A percentile compares a stretch with the other conserved stretches of the same genome.
phyloP scores from a whole-genome alignment of 1,139 yeast genomes.

The Pichia terricola region DNA sequence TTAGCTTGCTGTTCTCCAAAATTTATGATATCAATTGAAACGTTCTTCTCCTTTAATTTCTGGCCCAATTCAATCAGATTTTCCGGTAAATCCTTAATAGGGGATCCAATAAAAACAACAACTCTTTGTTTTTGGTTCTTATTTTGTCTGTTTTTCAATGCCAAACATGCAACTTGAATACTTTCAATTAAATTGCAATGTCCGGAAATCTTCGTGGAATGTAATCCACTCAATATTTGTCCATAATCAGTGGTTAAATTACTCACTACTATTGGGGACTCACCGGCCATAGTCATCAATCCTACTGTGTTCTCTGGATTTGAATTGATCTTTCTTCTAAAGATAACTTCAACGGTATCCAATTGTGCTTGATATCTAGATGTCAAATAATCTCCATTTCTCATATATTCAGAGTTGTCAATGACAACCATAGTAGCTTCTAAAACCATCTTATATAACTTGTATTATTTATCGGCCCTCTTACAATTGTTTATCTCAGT shows the following conservation, averaged over 20 bases:
- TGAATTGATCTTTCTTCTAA: slow-evolving; percentile 74
- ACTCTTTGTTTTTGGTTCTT: slow-evolving; percentile 88
- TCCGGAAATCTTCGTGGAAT: slow-evolving; percentile 72
- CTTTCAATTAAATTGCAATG: slow-evolving; percentile 65
- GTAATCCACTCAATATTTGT: slow-evolving; percentile 77
- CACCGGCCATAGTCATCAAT: slow-evolving; percentile 78
- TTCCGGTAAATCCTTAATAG: slow-evolving; percentile 60
- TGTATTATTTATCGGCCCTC: not conserved
- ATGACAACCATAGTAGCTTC: slow-evolving; percentile 95
- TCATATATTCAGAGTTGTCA: slow-evolving; percentile 91
- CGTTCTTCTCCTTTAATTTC: slow-evolving; percentile 85
- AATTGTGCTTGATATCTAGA: slow-evolving; percentile 89
- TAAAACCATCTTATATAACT: slow-evolving; percentile 53
- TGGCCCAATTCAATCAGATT: slow-evolving; percentile 81
- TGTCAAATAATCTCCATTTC: slow-evolving; percentile 90
- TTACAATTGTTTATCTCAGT: not conserved
- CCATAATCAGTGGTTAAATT: slow-evolving; percentile 87
- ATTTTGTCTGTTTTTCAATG: slow-evolving; percentile 92
- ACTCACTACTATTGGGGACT: slow-evolving; percentile 74
- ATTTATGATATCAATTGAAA: slow-evolving; percentile 83
- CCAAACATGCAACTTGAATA: slow-evolving; percentile 93
- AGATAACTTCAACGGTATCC: slow-evolving; percentile 84
- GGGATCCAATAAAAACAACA: slow-evolving; percentile 83
- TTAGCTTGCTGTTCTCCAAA: slow-evolving; percentile 85
- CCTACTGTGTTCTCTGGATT: slow-evolving; percentile 97